Percentiles rank a stretch among this genome's conserved stretches.
These are phyloP conservation scores for Trichophyton rubrum DNA, from an alignment of 2,329 filamentous ascomycete genomes.

Conservation along the genomic window DNA sequence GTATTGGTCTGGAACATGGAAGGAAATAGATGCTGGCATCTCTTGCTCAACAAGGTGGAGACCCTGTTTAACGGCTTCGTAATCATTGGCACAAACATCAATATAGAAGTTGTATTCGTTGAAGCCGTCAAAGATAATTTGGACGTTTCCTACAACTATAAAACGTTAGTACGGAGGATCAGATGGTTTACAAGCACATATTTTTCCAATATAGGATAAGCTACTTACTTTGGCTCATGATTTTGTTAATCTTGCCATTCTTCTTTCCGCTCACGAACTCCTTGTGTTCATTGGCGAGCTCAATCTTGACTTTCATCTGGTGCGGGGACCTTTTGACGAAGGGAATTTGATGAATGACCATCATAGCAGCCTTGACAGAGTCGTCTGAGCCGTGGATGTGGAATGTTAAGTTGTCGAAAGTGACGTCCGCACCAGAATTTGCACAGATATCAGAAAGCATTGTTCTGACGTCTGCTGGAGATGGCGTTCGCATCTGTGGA, in stretches of 20 bases:
- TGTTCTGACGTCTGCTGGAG: conserved; percentile 59
- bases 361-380: conserved; percentile 87
- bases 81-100: conserved; percentile 82
- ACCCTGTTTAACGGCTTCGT: conserved; percentile 88
- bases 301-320: conserved; percentile 94
- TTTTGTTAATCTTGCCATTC: conserved; percentile 99
- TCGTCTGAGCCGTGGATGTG: conserved; percentile 93
- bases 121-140: conserved; percentile 98
- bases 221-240: conserved; percentile 86
- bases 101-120: conserved; percentile 99
- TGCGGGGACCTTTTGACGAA: conserved; percentile 80
- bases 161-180: conserved; percentile 9
- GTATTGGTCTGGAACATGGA: conserved; percentile 97
- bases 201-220: neutral
- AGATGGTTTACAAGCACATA: neutral
- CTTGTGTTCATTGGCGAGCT: conserved; percentile 98
- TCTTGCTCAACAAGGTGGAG: conserved; percentile 91
- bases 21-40: conserved; percentile 97
- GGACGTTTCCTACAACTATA: conserved; percentile 58
- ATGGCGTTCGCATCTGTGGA: conserved; percentile 47
- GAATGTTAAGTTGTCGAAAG: conserved; percentile 89
- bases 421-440: conserved; percentile 87
- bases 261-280: conserved; percentile 99
- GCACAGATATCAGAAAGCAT: conserved; percentile 94
- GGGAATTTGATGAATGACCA: conserved; percentile 80